Evolutionary conservation across 495 filamentous ascomycete genomes (phyloP), one percentile per base, ranked within the genome.

Genomic region (Chaetomium cochliodes): DNA sequence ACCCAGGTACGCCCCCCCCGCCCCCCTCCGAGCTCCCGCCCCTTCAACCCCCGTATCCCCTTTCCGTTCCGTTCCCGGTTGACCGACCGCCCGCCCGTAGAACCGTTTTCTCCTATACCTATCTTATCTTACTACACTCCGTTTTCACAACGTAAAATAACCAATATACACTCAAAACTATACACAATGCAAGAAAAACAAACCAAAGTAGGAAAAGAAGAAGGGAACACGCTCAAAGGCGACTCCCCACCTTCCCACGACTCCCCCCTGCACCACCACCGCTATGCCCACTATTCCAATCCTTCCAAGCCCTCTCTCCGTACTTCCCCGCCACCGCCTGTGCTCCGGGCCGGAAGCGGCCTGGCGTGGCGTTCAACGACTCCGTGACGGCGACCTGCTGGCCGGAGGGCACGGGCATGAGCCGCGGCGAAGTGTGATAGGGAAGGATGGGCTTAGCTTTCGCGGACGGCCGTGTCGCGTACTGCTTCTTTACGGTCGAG

Each of bases 371-470:
- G 1, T 50, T 50, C 18, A 63, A 25, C 30, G 70, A 69, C 33
- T 75, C 70, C 3, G 67, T 57, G 9, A 75, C 69, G 22, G 65
- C 65, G 56, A 73, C 68, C 30, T 57, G 54, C n/a, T 50, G 46
- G 16, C 28, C 53, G 25, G 9, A 33, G 33, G 41, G 66, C 42
- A 64, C 65, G 8, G 73, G 72, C 53, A 74, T 59, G 22, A 74
- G 60, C 3, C 54, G 64, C 11, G 73, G 63, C 30, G 58, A 56
- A 1, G 72, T 60, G n/a, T 70, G 55, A 44, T 76, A 76, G 12
- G 70, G 72, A n/a, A 74, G 63, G 20, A 72, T 59, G 49, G n/a
- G 62, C 62, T 72, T 75, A 6, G 28, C n/a, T 55, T 65, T 18
- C 11, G 42, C 8, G 13, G 39, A 41, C 39, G 39, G 39, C 9